Percentiles rank a stretch among this genome's conserved stretches.
Evolutionary conservation across 306 rosid genomes (phyloP).

Genomic region (Sesbania bispinosa): DNA sequence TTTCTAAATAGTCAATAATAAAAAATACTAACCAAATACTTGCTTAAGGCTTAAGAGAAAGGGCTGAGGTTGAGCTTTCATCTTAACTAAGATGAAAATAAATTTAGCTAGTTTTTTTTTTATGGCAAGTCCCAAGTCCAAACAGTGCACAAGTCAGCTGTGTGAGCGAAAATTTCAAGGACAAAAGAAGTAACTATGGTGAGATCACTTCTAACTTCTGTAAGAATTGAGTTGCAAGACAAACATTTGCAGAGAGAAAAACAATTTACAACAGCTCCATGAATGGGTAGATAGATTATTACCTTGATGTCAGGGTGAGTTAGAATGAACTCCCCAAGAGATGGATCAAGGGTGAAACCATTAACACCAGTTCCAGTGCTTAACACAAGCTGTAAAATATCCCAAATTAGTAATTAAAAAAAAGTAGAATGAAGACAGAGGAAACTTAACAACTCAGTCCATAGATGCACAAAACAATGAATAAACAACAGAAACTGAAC

Average conservation of each 20-base stretch:
- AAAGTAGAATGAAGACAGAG: neutral
- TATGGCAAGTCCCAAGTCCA: neutral
- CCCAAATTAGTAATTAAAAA: neutral
- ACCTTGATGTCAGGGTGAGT: conserved; percentile 88
- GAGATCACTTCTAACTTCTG: neutral
- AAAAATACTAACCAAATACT: neutral
- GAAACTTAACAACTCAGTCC: neutral
- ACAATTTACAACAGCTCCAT: neutral
- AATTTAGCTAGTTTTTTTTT: neutral
- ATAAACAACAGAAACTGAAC: neutral
- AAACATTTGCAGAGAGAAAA: neutral
- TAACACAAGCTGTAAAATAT: conserved; percentile 52
- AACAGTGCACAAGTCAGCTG: neutral
- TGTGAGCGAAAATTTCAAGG: neutral
- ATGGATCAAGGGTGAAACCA: conserved; percentile 93
- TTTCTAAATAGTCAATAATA: neutral
- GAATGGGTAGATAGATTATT: neutral
- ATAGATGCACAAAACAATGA: neutral
- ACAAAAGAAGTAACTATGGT: neutral
- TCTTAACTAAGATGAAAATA: neutral
- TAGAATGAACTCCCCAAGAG: conserved; percentile 84
- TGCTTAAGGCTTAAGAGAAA: no score
- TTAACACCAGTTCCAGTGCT: conserved; percentile 71
- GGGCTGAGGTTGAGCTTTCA: no score
- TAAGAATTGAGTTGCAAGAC: neutral